A percentile compares a stretch with the other conserved stretches of the same genome.
These are phyloP conservation scores for Coniochaeta pulveracea DNA, from an alignment of 2,329 filamentous ascomycete genomes.

Conservation along the genomic window DNA sequence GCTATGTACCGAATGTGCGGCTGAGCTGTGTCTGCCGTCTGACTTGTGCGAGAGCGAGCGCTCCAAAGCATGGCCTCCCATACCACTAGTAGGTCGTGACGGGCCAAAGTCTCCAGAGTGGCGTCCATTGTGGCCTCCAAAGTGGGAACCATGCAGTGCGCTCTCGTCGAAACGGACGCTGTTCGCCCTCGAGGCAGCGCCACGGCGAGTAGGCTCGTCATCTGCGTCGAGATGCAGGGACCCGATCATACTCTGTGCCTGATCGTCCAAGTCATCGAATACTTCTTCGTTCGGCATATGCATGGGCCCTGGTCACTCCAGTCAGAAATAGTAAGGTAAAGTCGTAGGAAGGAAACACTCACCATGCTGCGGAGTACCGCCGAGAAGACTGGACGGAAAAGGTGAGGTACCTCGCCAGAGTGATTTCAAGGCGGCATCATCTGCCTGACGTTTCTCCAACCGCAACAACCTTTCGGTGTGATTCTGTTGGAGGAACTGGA, in stretches of 20 bases:
- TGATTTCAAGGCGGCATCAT: conserved; percentile 63
- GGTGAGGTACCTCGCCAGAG: conserved; percentile 94
- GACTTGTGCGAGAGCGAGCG: conserved; percentile 90
- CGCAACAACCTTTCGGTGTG: conserved; percentile 51
- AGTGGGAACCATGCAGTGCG: conserved; percentile 76
- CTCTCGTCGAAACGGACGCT: conserved; percentile 97
- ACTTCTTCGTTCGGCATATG: conserved; percentile 72
- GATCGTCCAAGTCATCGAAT: conserved; percentile 84
- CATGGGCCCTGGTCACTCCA: conserved; percentile 50
- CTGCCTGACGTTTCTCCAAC: conserved; percentile 55
- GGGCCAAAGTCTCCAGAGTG: conserved; percentile 76
- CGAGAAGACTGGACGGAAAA: conserved; percentile 69
- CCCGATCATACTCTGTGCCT: conserved; percentile 67
- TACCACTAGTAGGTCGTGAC: conserved; percentile 64
- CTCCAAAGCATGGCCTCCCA: conserved; percentile 72
- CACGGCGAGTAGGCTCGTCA: conserved; percentile 73
- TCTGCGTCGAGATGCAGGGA: conserved; percentile 79
- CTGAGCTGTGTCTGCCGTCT: conserved; percentile 86
- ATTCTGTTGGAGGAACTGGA: conserved; percentile 50
- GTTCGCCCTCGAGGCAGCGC: conserved; percentile 84
- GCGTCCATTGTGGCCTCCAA: conserved; percentile 66
- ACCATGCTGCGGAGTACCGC: conserved; percentile 83
- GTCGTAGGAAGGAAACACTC: conserved; percentile 19
- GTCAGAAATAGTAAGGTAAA: neutral
- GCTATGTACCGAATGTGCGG: conserved; percentile 64